Evolutionary conservation across 805 yeast genomes (phyloP), one percentile per base, ranked within the genome.

Genomic region (Cyberlindnera euphorbiae): DNA sequence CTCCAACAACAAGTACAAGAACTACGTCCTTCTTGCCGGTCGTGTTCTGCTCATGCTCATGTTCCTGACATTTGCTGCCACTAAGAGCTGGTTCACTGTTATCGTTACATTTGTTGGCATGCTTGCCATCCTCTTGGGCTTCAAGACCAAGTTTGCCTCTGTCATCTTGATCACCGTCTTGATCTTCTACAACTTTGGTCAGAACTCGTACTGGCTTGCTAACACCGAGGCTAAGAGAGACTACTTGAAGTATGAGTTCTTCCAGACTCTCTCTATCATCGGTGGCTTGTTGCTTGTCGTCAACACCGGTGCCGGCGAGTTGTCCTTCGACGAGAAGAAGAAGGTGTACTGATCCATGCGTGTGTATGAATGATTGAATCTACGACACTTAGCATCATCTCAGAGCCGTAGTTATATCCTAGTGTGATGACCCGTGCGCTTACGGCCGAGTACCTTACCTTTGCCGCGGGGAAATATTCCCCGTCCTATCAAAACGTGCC

Each of bases 221-320:
- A 57, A 73, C 33, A 29, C 71, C 44, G 86, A 82, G 52, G 77
- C 90, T 23, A 76, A 79, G 62, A 79, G 96, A 55, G 98, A 90
- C 63, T 84, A 78, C 62, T 65, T 87, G 59, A 84, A 84, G 62
- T 93, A 89, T 61, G 97, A 89, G 63, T 85, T 84, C 61, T 90
- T 83, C 73, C 98, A 93, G 67, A 87, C 95, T 26, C 70, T 90
- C 57, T 82, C 95, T 39, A 90, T 90, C 58, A 89, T 90, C 33
- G 98, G 98, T 39, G 98, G 97, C 2, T 74, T 90, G 45, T 65
- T 90, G 44, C 67, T 93, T 48, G 85, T 93, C 43, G 96, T 86
- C 41, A 87, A 84, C 64, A 86, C 96, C 4, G 98, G 98, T 44
- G 97, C 97, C 21, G 98, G 98, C 33, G 89, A 84, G 51, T 71